Base-by-base conservation (phyloP, 257 asterid genomes). In the Pogostemon cablin region DNA sequence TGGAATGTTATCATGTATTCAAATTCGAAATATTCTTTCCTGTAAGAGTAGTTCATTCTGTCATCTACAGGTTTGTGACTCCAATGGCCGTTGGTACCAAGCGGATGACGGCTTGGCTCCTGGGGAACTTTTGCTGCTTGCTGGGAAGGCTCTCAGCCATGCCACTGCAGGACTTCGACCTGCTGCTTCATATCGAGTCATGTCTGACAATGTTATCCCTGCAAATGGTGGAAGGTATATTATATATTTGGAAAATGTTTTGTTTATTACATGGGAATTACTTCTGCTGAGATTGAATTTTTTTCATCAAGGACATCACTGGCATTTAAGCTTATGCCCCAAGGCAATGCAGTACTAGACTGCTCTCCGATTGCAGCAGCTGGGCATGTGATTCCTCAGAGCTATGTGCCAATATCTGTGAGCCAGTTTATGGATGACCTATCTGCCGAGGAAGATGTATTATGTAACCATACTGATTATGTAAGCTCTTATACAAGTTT, bases 71-170 rank as follows among this genome's bases (percentile, higher is more conserved):
- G 99, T 93, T 72, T 89, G 91, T 79, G 98, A 93, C 68, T 86
- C 96, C 76, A 89, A 87, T 83, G 96, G 99, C 38, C 88, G 83
- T 78, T 93, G 99, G 99, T 93, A 91, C 89, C 88, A 85, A 78
- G 98, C 98, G 64, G 99, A 91, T 81, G 72, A 81, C 71, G 81
- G 87, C 77, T 83, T 88, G 80, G 79, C 74, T 12, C 92, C 93
- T 20, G 96, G 99, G 60, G 96, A 93, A 67, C 91, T 93, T 62
- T 73, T 93, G 76, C 77, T 93, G 74, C 85, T 93, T 37, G 87
- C 99, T n/a, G 99, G 99, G 66, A 93, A 85, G 84, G 92, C 96
- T 73, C 96, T 93, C 75, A 86, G 98, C 81, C 95, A 93, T 76
- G 86, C 85, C 40, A 93, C 99, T 68, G 99, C 96, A 35, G 96